These are phyloP conservation scores for Clarireedia sp. DNA, from an alignment of 2,329 filamentous ascomycete genomes.

Conservation along the genomic window DNA sequence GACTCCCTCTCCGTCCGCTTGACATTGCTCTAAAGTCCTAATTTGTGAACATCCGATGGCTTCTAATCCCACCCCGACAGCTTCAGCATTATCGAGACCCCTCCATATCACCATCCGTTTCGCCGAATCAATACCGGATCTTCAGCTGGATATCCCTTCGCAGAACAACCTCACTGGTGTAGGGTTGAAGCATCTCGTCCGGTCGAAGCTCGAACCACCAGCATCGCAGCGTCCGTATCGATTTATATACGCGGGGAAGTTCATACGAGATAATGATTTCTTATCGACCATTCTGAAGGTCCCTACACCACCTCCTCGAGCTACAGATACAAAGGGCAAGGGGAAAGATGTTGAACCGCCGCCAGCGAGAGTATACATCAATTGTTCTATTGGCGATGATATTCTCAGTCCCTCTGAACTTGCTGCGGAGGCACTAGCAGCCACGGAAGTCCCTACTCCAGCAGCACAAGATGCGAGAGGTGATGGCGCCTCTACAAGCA, in stretches of 20 bases:
- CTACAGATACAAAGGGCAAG: conserved; percentile 43
- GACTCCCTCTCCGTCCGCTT: too few species aligned
- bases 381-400: conserved; percentile 84
- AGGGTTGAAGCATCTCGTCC: conserved; percentile 75
- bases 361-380: conserved; percentile 66
- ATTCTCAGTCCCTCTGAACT: conserved; percentile 62
- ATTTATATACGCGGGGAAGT: conserved; percentile 82
- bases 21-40: too few species aligned
- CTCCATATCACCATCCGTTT: conserved; percentile 85
- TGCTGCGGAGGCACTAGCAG: conserved; percentile 48
- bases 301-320: conserved; percentile 42
- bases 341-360: conserved; percentile 55
- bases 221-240: conserved; percentile 66
- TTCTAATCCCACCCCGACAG: not conserved
- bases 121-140: conserved; percentile 74
- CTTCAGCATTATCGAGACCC: conserved; percentile 17
- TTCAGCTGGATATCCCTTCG: conserved; percentile 65
- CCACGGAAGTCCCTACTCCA: conserved; percentile 16
- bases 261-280: conserved; percentile 66
- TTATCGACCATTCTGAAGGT: conserved; percentile 62
- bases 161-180: conserved; percentile 65
- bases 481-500: conserved; percentile 7
- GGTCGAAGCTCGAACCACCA: conserved; percentile 55
- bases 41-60: not conserved
- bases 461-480: conserved; percentile 11